A percentile compares a stretch with the other conserved stretches of the same genome.
phyloP scores from a whole-genome alignment of 208 protist species.

The Crithidia thermophila region DNA sequence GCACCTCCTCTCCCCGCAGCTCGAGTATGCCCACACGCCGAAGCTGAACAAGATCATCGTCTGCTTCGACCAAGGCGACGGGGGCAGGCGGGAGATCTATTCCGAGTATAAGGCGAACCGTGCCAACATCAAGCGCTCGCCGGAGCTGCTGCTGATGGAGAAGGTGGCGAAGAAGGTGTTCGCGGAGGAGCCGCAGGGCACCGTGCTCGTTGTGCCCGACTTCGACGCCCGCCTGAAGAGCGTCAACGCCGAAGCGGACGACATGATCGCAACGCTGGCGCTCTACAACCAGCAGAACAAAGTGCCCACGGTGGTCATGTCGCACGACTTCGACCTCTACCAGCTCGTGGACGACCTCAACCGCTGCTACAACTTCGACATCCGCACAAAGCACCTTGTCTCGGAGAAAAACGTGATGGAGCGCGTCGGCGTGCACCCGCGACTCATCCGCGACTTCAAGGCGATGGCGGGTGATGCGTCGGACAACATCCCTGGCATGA shows the following conservation, averaged over 20 bases:
- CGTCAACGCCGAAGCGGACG: slow-evolving; percentile 88
- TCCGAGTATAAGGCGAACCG: slow-evolving; percentile 84
- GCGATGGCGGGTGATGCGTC: slow-evolving; percentile 81
- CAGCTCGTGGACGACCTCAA: slow-evolving; percentile 84
- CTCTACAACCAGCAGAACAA: slow-evolving; percentile 76
- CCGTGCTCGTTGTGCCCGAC: slow-evolving; percentile 76
- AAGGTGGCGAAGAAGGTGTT: slow-evolving; percentile 86
- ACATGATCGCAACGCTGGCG: slow-evolving; percentile 88
- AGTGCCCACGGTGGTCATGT: slow-evolving; percentile 83
- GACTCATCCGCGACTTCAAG: slow-evolving; percentile 89
- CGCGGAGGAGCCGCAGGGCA: slow-evolving; percentile 67
- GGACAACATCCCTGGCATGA: slow-evolving; percentile 89
- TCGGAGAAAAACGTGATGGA: slow-evolving; percentile 83
- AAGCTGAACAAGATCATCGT: slow-evolving; percentile 89
- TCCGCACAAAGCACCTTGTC: slow-evolving; percentile 87
- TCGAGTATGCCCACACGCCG: slow-evolving; percentile 85
- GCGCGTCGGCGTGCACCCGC: slow-evolving; percentile 80
- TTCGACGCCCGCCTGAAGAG: slow-evolving; percentile 64
- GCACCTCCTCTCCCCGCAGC: slow-evolving; percentile 85
- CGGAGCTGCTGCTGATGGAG: slow-evolving; percentile 74
- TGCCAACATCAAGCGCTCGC: slow-evolving; percentile 29
- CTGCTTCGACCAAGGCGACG: slow-evolving; percentile 92
- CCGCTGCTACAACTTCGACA: slow-evolving; percentile 84
- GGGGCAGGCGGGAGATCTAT: slow-evolving; percentile 78
- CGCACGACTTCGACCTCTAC: slow-evolving; percentile 91